Percentiles rank a stretch among this genome's conserved stretches.
Conservation (phyloP, 208 protist species). For the Acanthamoeba culbertsoni region DNA sequence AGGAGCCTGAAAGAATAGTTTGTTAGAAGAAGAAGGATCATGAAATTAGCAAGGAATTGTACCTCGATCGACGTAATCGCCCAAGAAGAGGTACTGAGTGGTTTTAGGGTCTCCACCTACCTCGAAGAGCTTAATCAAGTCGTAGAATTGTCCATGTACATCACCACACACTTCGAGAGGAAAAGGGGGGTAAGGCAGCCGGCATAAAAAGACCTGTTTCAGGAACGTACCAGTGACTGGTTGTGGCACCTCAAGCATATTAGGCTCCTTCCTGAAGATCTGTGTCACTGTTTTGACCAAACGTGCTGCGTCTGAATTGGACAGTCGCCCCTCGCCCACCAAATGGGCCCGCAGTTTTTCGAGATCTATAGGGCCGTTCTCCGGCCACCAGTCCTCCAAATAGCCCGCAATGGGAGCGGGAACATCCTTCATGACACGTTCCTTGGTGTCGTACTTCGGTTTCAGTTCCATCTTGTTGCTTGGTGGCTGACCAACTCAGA, state of each 20-base stretch:
- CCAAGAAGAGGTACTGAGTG: conserved; percentile 99
- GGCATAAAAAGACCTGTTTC: too few species aligned
- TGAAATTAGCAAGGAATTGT: too few species aligned
- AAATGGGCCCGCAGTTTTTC: conserved; percentile 65
- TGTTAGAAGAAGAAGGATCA: too few species aligned
- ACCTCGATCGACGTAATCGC: conserved; percentile 99
- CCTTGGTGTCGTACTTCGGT: conserved; percentile 41
- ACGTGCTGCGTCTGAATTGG: conserved; percentile 59
- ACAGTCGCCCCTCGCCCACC: conserved; percentile 64
- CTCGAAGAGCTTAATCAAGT: conserved; percentile 98
- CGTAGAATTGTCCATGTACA: conserved; percentile 99
- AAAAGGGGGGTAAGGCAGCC: too few species aligned
- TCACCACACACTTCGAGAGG: too few species aligned
- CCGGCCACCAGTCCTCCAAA: conserved; percentile 52
- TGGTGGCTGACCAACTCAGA: too few species aligned
- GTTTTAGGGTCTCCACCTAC: conserved; percentile 98
- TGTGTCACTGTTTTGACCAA: conserved; percentile 61
- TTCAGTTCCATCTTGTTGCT: neutral
- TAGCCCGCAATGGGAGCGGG: conserved; percentile 51
- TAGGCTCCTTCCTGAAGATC: conserved; percentile 72
- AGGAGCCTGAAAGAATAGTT: conserved; percentile 94
- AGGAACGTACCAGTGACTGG: conserved; percentile 72
- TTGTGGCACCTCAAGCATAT: conserved; percentile 64
- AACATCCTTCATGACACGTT: conserved; percentile 63
- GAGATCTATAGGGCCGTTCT: conserved; percentile 46